phyloP scores from a whole-genome alignment of 768 basidiomycete genomes.

The Auricularia cornea region DNA sequence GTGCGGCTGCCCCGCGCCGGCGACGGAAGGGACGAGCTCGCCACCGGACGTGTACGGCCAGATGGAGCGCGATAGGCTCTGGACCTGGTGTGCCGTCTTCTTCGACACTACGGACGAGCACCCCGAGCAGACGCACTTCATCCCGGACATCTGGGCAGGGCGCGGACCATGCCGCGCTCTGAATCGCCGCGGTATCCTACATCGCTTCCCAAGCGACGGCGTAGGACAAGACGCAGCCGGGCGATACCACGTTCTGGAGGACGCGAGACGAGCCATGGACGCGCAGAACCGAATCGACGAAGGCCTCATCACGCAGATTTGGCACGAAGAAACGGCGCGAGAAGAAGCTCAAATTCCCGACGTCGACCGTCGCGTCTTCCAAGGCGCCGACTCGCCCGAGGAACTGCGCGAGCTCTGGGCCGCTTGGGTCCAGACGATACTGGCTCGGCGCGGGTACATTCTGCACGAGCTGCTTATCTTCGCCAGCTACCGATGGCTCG shows the following conservation, averaged over 20 bases:
- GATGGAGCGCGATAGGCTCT: background rate
- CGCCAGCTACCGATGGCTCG: background rate
- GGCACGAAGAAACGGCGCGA: no score
- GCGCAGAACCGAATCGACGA: no score
- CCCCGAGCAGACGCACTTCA: background rate
- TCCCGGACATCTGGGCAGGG: background rate
- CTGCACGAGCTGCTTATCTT: background rate
- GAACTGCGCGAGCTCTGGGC: no score
- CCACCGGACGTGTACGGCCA: background rate
- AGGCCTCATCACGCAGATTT: no score
- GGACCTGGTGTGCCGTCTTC: background rate
- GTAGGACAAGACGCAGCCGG: background rate
- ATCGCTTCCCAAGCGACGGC: background rate
- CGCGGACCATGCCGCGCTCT: background rate
- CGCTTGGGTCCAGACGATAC: no score
- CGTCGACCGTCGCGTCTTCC: no score
- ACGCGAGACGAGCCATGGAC: no score
- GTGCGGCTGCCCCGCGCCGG: background rate
- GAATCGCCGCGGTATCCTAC: background rate
- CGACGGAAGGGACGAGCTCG: background rate
- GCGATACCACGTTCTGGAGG: no score
- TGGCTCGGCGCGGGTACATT: no score
- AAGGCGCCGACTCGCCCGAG: no score
- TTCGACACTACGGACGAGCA: background rate
- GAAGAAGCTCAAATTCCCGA: no score